Evolutionary conservation across 306 rosid species (phyloP).

Genomic region (Cucurbita moschata): DNA sequence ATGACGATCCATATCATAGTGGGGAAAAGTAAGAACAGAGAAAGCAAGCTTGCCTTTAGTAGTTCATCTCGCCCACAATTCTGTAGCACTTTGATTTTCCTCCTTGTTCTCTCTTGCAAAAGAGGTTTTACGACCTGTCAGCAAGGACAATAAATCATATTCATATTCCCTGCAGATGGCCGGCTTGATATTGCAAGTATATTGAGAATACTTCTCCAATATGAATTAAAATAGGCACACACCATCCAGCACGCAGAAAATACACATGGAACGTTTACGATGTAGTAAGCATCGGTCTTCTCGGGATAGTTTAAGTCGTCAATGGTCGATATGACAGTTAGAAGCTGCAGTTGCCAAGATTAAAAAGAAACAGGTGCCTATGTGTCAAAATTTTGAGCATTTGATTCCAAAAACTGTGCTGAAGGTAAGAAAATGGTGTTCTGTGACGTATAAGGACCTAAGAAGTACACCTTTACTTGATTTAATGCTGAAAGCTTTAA

Average conservation of each 20-base stretch:
- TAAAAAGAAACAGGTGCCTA: neutral
- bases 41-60: conserved; percentile 39
- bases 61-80: conserved; percentile 88
- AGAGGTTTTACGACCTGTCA: conserved; percentile 87
- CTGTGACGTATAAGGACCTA: no score
- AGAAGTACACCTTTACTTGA: conserved; percentile 71
- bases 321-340: conserved; percentile 73
- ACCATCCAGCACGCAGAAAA: conserved; percentile 99
- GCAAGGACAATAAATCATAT: neutral
- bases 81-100: conserved; percentile 70
- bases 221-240: conserved; percentile 12
- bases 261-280: conserved; percentile 75
- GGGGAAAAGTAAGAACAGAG: neutral
- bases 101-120: conserved; percentile 90
- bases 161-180: neutral
- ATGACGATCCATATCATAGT: neutral
- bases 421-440: neutral
- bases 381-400: neutral
- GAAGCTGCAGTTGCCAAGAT: conserved; percentile 42
- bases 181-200: neutral
- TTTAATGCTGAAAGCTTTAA: conserved; percentile 73
- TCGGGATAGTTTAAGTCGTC: conserved; percentile 98
- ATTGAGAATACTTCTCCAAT: neutral
- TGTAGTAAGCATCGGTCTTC: conserved; percentile 78
- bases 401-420: neutral